Conservation (phyloP, 208 protist species). For the Trypanosoma conorhini region DNA sequence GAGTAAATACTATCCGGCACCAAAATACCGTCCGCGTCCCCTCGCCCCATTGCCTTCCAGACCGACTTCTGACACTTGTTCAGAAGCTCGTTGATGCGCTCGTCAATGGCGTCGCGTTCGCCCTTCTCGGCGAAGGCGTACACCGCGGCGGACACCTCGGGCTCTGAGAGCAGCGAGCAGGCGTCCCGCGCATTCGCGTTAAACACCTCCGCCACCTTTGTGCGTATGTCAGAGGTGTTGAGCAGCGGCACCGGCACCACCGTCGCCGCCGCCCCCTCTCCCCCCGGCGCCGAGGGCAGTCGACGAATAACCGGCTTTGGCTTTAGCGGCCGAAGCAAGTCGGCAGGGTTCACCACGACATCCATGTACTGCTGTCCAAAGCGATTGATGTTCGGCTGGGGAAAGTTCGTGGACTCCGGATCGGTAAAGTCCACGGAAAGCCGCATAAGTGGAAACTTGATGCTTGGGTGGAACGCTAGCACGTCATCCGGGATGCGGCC, state of each 20-base stretch:
- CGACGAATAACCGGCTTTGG: slow-evolving; percentile 44
- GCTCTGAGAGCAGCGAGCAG: slow-evolving; percentile 81
- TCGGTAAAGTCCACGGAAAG: slow-evolving; percentile 84
- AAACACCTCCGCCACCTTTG: slow-evolving; percentile 88
- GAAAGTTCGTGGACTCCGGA: slow-evolving; percentile 69
- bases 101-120: slow-evolving; percentile 84
- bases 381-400: slow-evolving; percentile 84
- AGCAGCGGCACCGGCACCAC: slow-evolving; percentile 51
- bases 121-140: slow-evolving; percentile 90
- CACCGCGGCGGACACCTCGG: slow-evolving; percentile 83
- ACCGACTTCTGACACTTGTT: slow-evolving; percentile 69
- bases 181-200: slow-evolving; percentile 69
- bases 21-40: slow-evolving; percentile 57
- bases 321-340: slow-evolving; percentile 73
- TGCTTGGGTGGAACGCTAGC: slow-evolving; percentile 69
- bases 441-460: slow-evolving; percentile 86
- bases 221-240: slow-evolving; percentile 75
- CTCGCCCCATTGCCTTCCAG: slow-evolving; percentile 66
- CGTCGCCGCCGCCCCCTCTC: not conserved
- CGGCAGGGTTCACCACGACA: slow-evolving; percentile 82
- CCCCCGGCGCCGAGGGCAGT: not conserved
- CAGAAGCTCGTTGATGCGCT: slow-evolving; percentile 72
- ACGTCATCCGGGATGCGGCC: slow-evolving; percentile 76
- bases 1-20: slow-evolving; percentile 52
- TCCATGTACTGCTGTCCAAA: slow-evolving; percentile 92